phyloP scores from a whole-genome alignment of 2,329 filamentous ascomycete species.

The Lachnellula subtilissima region DNA sequence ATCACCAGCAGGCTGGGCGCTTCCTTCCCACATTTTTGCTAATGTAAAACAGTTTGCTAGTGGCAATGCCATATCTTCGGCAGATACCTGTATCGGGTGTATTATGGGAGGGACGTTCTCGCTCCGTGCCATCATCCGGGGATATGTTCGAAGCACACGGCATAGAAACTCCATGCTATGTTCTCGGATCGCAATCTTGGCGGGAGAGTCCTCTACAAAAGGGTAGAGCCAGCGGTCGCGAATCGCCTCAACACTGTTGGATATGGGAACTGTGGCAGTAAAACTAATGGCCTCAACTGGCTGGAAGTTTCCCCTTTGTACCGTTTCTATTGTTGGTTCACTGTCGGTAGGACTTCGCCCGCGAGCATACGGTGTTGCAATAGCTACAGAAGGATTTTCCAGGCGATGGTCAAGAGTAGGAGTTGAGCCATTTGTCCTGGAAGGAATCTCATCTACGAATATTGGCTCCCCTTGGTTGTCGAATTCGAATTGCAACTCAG shows the following conservation, averaged over 20 bases:
- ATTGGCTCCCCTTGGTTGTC: too few species aligned
- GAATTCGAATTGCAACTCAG: neutral
- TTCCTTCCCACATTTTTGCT: conserved; percentile 35
- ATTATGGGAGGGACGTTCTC: conserved; percentile 36
- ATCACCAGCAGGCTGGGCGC: conserved; percentile 27
- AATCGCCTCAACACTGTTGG: conserved; percentile 1
- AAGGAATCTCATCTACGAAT: too few species aligned
- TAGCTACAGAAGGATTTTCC: neutral
- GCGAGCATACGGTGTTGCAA: too few species aligned
- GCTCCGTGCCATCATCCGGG: conserved; percentile 35
- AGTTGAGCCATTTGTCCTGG: neutral
- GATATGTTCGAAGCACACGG: conserved; percentile 35
- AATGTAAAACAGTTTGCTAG: conserved; percentile 35
- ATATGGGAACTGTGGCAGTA: neutral
- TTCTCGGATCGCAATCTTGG: conserved; percentile 8
- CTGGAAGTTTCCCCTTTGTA: neutral
- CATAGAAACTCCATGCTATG: conserved; percentile 34
- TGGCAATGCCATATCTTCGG: conserved; percentile 18
- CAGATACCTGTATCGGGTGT: conserved; percentile 27
- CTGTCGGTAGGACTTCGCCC: neutral
- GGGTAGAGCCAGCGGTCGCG: conserved; percentile 1
- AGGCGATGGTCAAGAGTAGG: neutral
- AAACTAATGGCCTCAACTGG: neutral
- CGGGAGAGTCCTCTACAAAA: neutral
- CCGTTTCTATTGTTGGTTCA: neutral